Conservation (phyloP, 768 basidiomycete genomes). For the Suillus placidus region DNA sequence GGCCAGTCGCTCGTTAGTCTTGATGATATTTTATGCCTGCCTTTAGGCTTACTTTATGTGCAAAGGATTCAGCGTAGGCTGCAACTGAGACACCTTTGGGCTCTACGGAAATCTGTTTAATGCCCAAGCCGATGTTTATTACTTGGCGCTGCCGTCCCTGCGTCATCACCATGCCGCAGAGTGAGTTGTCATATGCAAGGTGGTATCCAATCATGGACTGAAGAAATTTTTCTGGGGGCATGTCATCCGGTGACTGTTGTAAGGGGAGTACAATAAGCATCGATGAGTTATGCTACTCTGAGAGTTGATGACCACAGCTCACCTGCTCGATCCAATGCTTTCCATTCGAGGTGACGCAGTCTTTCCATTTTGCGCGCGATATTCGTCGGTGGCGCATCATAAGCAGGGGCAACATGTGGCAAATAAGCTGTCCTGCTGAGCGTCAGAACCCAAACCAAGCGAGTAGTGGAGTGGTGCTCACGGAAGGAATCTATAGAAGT, state of each 20-base stretch:
- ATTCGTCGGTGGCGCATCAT: constrained; percentile 88
- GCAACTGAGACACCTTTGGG: constrained; percentile 59
- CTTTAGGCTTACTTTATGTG: constrained; percentile 64
- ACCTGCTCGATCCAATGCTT: constrained; percentile 88
- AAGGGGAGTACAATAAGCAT: constrained; percentile 7
- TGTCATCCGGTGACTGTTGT: constrained; percentile 54
- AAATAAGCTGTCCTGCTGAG: constrained; percentile 65
- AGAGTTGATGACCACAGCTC: constrained; percentile 18
- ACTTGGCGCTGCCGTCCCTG: constrained; percentile 77
- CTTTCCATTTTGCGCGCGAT: constrained; percentile 74
- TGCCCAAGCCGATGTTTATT: constrained; percentile 80
- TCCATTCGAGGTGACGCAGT: constrained; percentile 58
- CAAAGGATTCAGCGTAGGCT: constrained; percentile 70
- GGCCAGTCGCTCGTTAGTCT: background rate
- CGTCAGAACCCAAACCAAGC: background rate
- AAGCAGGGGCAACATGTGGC: constrained; percentile 73
- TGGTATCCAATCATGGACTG: constrained; percentile 83
- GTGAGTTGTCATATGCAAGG: constrained; percentile 63
- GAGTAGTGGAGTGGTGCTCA: constrained; percentile 40
- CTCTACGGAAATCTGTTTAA: constrained; percentile 67
- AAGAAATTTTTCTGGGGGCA: constrained; percentile 64
- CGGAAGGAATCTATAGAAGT: constrained; percentile 66
- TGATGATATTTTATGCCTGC: background rate
- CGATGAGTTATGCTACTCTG: constrained; percentile 10
- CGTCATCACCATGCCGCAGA: constrained; percentile 86